Conservation (phyloP, 1,284 basidiomycete genomes). For the Marasmius fiardii region DNA sequence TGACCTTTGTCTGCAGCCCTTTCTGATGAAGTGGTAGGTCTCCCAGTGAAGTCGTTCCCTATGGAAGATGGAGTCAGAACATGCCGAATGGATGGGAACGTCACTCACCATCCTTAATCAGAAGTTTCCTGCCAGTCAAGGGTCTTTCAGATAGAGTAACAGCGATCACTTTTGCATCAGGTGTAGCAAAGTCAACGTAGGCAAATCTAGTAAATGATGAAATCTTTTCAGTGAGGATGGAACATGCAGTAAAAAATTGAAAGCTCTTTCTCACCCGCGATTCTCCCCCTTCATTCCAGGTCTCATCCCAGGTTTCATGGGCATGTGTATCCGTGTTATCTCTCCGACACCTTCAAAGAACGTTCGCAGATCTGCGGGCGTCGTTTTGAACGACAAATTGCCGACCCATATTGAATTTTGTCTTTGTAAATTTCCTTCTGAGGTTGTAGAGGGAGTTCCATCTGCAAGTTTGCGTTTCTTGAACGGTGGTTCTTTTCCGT, state of each 20-base stretch:
- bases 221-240: constrained; percentile 1
- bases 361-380: constrained; percentile 59
- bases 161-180: constrained; percentile 71
- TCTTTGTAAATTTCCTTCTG: constrained; percentile 34
- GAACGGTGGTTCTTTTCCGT: constrained; percentile 17
- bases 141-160: constrained; percentile 80
- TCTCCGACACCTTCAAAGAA: constrained; percentile 77
- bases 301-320: constrained; percentile 49
- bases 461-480: constrained; percentile 50
- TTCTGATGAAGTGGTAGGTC: constrained; percentile 42
- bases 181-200: constrained; percentile 89
- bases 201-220: constrained; percentile 71
- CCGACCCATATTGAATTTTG: constrained; percentile 94
- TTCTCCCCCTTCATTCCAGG: constrained; percentile 54
- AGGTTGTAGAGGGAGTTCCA: constrained; percentile 26
- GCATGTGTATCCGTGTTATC: constrained; percentile 74
- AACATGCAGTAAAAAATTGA: constrained; percentile 5
- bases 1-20: constrained; percentile 25
- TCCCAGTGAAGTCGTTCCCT: constrained; percentile 74
- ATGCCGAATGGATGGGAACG: constrained; percentile 10
- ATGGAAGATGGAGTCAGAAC: constrained; percentile 8
- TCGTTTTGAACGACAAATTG: constrained; percentile 92
- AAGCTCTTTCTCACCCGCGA: constrained; percentile 54
- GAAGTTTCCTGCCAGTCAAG: constrained; percentile 81
- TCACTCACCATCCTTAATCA: constrained; percentile 89